A percentile compares a stretch with the other conserved stretches of the same genome.
Evolutionary conservation across 345 rosid genomes (phyloP).

Genomic region (Gossypium sturtianum): DNA sequence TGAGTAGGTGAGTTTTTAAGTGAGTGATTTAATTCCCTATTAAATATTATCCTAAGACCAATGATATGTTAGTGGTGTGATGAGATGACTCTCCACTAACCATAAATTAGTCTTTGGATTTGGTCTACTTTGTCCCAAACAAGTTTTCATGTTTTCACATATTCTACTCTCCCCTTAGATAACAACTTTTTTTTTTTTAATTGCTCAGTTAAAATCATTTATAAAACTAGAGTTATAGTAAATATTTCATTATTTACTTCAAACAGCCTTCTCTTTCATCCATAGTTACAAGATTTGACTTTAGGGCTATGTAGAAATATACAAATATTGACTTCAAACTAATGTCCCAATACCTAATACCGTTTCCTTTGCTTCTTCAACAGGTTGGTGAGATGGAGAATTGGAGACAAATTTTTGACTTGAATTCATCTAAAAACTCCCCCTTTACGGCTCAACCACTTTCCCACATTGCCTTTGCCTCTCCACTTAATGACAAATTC

Average conservation of each 20-base stretch:
- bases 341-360: neutral
- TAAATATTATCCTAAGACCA: neutral
- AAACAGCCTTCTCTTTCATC: too few relatives aligned
- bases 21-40: neutral
- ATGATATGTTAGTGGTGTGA: neutral
- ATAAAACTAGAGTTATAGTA: too few relatives aligned
- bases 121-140: neutral
- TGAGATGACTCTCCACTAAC: neutral
- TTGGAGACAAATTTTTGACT: neutral
- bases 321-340: too few relatives aligned
- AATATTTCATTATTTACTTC: too few relatives aligned
- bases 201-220: too few relatives aligned
- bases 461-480: neutral
- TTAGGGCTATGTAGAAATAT: too few relatives aligned
- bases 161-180: neutral
- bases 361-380: neutral
- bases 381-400: slow-evolving; percentile 3
- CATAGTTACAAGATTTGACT: too few relatives aligned
- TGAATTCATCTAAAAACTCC: neutral
- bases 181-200: neutral
- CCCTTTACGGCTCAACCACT: slow-evolving; percentile 11
- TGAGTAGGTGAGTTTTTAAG: slow-evolving; percentile 1
- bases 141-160: neutral
- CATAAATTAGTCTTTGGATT: neutral
- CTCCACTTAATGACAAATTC: neutral